Conservation (phyloP, 306 rosid genomes). For the Fagus sylvatica region DNA sequence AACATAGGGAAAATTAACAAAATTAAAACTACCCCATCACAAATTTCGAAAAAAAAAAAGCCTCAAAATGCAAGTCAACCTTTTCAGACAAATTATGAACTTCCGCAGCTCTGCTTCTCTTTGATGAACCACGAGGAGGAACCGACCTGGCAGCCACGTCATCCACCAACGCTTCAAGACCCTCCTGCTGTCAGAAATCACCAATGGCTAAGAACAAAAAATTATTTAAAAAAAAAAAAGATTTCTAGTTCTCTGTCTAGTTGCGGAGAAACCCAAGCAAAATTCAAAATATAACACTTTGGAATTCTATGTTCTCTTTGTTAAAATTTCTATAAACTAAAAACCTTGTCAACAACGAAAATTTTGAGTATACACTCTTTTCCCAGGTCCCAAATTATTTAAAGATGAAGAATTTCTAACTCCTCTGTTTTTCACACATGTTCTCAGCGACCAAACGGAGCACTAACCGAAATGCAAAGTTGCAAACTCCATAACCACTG, state of each 20-base stretch:
- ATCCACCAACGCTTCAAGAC: constrained; percentile 66
- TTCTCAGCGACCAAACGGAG: constrained; percentile 11
- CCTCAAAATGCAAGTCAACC: constrained; percentile 35
- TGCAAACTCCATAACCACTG: neutral
- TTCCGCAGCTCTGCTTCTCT: constrained; percentile 96
- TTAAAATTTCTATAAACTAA: neutral
- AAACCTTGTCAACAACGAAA: neutral
- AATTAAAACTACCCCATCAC: constrained; percentile 3
- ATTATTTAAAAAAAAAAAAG: neutral
- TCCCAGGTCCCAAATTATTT: constrained; percentile 7
- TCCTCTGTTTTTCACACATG: neutral
- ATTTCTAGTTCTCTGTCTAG: neutral
- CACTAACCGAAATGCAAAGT: neutral
- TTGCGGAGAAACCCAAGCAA: neutral
- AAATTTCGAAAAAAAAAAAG: neutral
- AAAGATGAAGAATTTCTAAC: constrained; percentile 7
- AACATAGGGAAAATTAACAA: neutral
- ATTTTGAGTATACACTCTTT: neutral
- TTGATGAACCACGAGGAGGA: constrained; percentile 61
- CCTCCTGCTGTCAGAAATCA: constrained; percentile 54
- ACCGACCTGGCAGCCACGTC: constrained; percentile 41
- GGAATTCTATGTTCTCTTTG: constrained; percentile 3
- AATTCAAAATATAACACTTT: neutral
- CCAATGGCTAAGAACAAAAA: neutral
- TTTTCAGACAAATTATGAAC: constrained; percentile 98